Conservation (phyloP, 2,329 filamentous ascomycete genomes). For the Sclerotinia nivalis region DNA sequence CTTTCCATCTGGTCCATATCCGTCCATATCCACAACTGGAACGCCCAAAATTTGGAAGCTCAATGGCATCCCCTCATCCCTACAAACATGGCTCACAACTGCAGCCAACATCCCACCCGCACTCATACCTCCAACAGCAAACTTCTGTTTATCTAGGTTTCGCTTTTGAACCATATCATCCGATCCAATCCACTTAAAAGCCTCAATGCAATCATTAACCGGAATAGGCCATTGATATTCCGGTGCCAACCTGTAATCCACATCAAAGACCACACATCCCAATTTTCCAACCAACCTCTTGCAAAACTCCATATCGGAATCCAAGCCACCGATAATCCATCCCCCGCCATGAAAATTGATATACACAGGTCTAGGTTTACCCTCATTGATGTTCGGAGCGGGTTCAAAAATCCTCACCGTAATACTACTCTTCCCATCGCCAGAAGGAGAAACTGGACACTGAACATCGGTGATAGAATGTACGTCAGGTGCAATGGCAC, state of each 20-base stretch:
- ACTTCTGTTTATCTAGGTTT: conserved; percentile 25
- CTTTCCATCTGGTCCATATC: conserved; percentile 23
- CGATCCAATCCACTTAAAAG: conserved; percentile 44
- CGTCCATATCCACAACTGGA: conserved; percentile 28
- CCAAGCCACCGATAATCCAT: conserved; percentile 47
- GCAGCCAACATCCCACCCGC: conserved; percentile 32
- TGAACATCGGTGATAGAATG: conserved; percentile 45
- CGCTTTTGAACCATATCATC: conserved; percentile 31
- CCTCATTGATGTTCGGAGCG: conserved; percentile 34
- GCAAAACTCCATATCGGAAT: conserved; percentile 45
- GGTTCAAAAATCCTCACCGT: conserved; percentile 46
- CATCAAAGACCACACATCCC: conserved; percentile 47
- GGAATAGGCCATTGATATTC: conserved; percentile 49
- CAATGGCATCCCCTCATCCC: conserved; percentile 29
- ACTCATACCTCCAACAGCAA: conserved; percentile 32
- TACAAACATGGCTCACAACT: conserved; percentile 29
- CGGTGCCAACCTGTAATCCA: conserved; percentile 48
- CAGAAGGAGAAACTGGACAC: conserved; percentile 42
- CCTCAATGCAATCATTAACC: conserved; percentile 48
- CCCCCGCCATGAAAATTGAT: conserved; percentile 41
- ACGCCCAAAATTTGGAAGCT: conserved; percentile 31
- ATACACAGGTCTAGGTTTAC: conserved; percentile 43
- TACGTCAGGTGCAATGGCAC: conserved; percentile 41
- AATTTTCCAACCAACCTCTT: conserved; percentile 45
- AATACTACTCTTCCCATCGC: conserved; percentile 43